Evolutionary conservation across 2,329 filamentous ascomycete species (phyloP).

Genomic region (Xylaria sp.): DNA sequence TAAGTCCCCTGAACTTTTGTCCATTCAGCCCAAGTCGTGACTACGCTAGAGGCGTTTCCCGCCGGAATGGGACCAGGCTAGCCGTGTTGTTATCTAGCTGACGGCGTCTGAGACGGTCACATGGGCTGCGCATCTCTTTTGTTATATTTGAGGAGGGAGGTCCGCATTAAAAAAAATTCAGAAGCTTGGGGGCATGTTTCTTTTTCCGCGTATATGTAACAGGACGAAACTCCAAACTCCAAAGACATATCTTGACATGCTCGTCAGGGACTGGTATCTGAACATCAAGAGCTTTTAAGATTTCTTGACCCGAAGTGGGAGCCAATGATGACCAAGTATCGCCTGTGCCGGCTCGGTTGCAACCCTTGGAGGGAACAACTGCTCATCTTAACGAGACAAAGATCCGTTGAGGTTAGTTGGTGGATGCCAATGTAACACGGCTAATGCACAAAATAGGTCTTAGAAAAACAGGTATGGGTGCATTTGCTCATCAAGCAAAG

Average conservation of each 20-base stretch:
- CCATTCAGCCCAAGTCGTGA: neutral
- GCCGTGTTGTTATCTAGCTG: slow-evolving; percentile 18
- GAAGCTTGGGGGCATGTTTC: too few relatives aligned
- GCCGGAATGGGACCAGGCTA: slow-evolving; percentile 29
- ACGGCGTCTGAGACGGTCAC: slow-evolving; percentile 9
- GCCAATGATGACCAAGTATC: slow-evolving; percentile 9
- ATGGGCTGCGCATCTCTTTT: slow-evolving; percentile 11
- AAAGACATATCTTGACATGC: neutral
- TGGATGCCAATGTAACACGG: slow-evolving; percentile 24
- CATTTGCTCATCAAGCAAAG: neutral
- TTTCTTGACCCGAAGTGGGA: neutral
- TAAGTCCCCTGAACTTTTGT: slow-evolving; percentile 3
- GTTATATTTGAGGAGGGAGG: neutral
- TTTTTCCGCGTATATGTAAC: neutral
- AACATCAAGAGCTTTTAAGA: slow-evolving; percentile 7
- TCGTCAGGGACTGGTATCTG: neutral
- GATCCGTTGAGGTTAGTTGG: slow-evolving; percentile 15
- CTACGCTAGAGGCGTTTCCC: slow-evolving; percentile 23
- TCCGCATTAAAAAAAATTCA: neutral
- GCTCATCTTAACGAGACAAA: slow-evolving; percentile 22
- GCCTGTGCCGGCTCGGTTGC: neutral
- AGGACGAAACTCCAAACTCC: neutral
- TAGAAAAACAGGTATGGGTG: slow-evolving; percentile 11
- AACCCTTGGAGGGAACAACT: slow-evolving; percentile 4
- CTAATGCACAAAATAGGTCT: slow-evolving; percentile 30